A percentile compares a stretch with the other conserved stretches of the same genome.
Evolutionary conservation across 148 eudicot species (phyloP).

Genomic region (Beta vulgaris): DNA sequence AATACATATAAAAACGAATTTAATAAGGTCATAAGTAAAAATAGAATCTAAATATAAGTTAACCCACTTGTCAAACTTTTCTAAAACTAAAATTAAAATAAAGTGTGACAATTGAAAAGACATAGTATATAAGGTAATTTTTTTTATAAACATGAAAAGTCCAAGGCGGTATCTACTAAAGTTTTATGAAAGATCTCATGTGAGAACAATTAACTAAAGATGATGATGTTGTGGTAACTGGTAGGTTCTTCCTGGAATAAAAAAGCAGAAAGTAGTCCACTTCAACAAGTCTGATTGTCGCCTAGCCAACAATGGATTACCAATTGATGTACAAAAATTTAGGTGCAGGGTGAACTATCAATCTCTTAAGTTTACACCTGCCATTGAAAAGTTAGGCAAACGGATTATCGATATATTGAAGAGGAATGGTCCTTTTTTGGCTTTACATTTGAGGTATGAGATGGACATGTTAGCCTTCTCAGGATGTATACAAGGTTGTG

Average conservation of each 20-base stretch:
- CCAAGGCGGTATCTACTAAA: too few species aligned
- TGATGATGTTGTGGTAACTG: background rate
- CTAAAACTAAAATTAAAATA: too few species aligned
- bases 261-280: slow-evolving; percentile 34
- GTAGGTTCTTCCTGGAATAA: slow-evolving; percentile 38
- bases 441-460: slow-evolving; percentile 44
- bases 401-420: slow-evolving; percentile 30
- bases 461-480: slow-evolving; percentile 58
- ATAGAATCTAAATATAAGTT: too few species aligned
- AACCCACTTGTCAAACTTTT: too few species aligned
- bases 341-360: slow-evolving; percentile 36
- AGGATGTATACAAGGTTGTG: slow-evolving; percentile 46
- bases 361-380: slow-evolving; percentile 29
- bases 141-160: too few species aligned
- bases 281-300: slow-evolving; percentile 38
- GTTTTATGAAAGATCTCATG: too few species aligned
- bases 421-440: slow-evolving; percentile 38
- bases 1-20: too few species aligned
- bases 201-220: background rate
- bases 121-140: too few species aligned
- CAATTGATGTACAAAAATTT: slow-evolving; percentile 38
- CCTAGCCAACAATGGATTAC: slow-evolving; percentile 45
- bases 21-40: too few species aligned
- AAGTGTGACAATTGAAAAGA: too few species aligned
- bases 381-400: slow-evolving; percentile 36